A percentile compares a stretch with the other conserved stretches of the same genome.
Conservation (phyloP, 2,329 filamentous ascomycete species). For the Trichoderma asperellum region DNA sequence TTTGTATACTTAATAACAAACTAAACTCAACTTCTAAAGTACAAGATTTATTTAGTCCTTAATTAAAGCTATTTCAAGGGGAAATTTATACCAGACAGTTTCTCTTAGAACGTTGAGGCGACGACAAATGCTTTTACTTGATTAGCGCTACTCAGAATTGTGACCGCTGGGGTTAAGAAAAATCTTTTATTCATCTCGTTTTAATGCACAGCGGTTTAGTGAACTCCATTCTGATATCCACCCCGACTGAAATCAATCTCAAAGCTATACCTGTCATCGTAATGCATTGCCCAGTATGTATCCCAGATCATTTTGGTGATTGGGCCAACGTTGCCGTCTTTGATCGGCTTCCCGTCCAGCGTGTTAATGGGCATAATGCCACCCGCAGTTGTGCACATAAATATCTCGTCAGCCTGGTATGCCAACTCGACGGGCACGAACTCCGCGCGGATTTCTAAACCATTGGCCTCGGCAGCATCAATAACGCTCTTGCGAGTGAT, state of each 20-base stretch:
- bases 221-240: no score
- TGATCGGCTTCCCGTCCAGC: not conserved
- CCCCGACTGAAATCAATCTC: not conserved
- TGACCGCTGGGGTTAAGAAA: no score
- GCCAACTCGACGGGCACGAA: not conserved
- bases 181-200: no score
- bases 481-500: constrained; percentile 8
- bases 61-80: no score
- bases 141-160: no score
- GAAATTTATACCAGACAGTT: no score
- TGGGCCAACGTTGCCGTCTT: not conserved
- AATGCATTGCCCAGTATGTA: constrained; percentile 5
- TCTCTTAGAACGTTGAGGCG: no score
- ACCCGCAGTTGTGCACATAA: constrained; percentile 1
- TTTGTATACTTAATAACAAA: no score
- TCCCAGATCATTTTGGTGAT: constrained; percentile 7
- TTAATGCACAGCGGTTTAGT: no score
- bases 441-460: not conserved
- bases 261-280: not conserved
- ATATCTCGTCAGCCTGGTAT: constrained; percentile 4
- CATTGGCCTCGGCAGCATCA: not conserved
- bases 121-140: no score
- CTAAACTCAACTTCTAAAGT: no score
- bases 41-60: no score
- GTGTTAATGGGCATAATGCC: constrained; percentile 3